Evolutionary conservation across 2,329 filamentous ascomycete species (phyloP).

Genomic region (Penicillium sumatraense): DNA sequence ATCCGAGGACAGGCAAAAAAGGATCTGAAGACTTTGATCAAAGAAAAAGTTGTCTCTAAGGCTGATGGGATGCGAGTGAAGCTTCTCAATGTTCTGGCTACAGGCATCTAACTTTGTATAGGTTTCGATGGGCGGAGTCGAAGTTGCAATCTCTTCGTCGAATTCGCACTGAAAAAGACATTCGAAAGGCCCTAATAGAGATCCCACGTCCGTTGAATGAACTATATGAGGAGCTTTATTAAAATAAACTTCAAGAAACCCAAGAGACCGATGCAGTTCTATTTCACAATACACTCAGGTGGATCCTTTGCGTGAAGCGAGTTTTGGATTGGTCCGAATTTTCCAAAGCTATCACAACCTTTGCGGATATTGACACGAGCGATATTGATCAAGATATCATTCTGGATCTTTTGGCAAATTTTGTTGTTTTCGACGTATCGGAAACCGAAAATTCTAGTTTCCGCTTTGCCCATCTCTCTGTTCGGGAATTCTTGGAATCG

Average conservation of each 20-base stretch:
- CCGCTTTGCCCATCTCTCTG: not conserved
- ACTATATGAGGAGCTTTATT: not conserved
- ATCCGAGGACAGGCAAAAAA: not conserved
- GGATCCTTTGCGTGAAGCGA: constrained; percentile 1
- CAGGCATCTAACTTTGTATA: no score
- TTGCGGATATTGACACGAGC: not conserved
- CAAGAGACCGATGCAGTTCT: constrained; percentile 1
- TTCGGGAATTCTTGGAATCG: not conserved
- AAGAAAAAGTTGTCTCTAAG: not conserved
- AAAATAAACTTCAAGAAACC: not conserved
- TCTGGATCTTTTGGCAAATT: not conserved
- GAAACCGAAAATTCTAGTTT: not conserved
- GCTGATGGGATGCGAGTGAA: not conserved
- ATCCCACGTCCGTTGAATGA: not conserved
- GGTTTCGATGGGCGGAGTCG: constrained; percentile 2
- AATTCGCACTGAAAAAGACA: constrained; percentile 1
- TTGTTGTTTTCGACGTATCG: not conserved
- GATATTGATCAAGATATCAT: not conserved
- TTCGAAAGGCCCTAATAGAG: not conserved
- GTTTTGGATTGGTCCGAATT: not conserved
- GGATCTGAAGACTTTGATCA: not conserved
- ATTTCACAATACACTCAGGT: constrained; percentile 2
- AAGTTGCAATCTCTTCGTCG: constrained; percentile 1
- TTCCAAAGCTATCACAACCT: not conserved
- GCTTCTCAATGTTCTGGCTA: no score